Conservation (phyloP, 345 rosid genomes). For the Rhizophora mangle region DNA sequence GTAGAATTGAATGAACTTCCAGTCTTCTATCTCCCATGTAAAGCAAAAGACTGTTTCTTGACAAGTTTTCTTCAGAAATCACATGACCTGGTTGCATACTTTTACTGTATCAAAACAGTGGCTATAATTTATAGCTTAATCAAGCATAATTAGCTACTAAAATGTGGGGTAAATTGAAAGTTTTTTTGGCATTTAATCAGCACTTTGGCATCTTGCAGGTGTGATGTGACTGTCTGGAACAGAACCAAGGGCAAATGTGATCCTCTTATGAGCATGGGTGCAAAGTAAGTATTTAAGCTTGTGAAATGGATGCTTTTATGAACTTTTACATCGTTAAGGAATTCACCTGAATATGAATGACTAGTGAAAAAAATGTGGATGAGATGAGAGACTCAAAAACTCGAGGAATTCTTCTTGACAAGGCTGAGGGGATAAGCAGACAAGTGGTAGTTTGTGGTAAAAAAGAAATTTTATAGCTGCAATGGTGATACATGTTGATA, state of each 20-base stretch:
- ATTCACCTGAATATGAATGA: not conserved
- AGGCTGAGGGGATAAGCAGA: not conserved
- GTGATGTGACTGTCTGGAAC: conserved; percentile 87
- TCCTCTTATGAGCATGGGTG: conserved; percentile 75
- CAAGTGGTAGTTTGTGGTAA: too few species aligned
- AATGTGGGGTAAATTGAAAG: not conserved
- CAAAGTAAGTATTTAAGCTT: conserved; percentile 53
- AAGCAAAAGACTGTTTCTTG: not conserved
- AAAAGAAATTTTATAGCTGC: too few species aligned
- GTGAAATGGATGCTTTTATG: not conserved
- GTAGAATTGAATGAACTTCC: not conserved
- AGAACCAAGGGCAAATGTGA: conserved; percentile 94
- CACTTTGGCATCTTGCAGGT: conserved; percentile 40
- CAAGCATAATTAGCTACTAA: not conserved
- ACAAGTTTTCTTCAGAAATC: not conserved
- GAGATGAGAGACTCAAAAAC: not conserved
- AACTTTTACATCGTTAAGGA: not conserved
- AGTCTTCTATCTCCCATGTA: not conserved
- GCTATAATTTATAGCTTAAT: not conserved
- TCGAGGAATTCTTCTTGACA: not conserved
- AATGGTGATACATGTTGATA: not conserved
- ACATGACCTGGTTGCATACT: not conserved
- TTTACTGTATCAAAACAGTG: not conserved
- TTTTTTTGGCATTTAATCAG: not conserved
- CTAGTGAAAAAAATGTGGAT: not conserved